These are phyloP conservation scores for Neonectria hederae DNA, from an alignment of 2,329 filamentous ascomycete species.

Conservation along the genomic window DNA sequence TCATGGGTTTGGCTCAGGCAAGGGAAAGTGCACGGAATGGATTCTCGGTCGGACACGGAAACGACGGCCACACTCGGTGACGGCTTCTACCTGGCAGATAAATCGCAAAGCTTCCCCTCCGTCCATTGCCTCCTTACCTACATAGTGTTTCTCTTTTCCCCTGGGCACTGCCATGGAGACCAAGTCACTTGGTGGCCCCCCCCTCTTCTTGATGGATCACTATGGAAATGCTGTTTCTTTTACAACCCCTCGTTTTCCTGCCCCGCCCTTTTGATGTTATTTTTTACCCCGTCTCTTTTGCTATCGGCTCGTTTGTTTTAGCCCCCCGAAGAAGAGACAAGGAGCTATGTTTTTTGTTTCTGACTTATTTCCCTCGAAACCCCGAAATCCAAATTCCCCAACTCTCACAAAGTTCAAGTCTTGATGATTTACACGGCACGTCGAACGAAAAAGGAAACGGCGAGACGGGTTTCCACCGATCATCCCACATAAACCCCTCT, in stretches of 20 bases:
- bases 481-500: not conserved
- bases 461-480: conserved; percentile 4
- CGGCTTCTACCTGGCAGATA: conserved; percentile 44
- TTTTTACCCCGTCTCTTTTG: conserved; percentile 22
- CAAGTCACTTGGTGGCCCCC: conserved; percentile 24
- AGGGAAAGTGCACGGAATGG: conserved; percentile 52
- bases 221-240: conserved; percentile 45
- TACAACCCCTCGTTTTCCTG: conserved; percentile 31
- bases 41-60: conserved; percentile 41
- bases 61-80: conserved; percentile 37
- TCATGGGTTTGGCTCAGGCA: conserved; percentile 50
- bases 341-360: conserved; percentile 33
- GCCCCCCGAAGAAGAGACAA: conserved; percentile 28
- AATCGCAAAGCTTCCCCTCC: conserved; percentile 42
- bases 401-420: conserved; percentile 21
- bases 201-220: conserved; percentile 39
- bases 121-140: conserved; percentile 30
- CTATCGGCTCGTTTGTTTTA: conserved; percentile 36
- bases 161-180: conserved; percentile 35
- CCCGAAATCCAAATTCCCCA: conserved; percentile 17
- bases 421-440: conserved; percentile 18
- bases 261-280: conserved; percentile 21
- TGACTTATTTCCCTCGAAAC: conserved; percentile 1
- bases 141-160: conserved; percentile 34
- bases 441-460: conserved; percentile 6